A percentile compares a stretch with the other conserved stretches of the same genome.
phyloP scores from a whole-genome alignment of 1,284 basidiomycete species.

The Microbotryum lychnidis-dioicae region DNA sequence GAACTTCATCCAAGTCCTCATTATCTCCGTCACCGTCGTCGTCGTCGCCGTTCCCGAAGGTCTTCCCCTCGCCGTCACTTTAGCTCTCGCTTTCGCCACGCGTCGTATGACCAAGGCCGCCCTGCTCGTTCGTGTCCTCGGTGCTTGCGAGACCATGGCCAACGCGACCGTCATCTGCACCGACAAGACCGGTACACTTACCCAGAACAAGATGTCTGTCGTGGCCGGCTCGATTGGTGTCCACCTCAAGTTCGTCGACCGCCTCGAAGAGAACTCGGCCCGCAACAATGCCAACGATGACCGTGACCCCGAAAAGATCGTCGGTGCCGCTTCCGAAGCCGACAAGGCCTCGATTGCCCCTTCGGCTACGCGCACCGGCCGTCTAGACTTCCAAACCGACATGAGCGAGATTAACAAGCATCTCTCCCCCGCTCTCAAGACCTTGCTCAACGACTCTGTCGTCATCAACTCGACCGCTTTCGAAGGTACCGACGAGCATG shows the following conservation, averaged over 20 bases:
- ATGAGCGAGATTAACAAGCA: constrained; percentile 58
- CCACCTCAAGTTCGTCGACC: constrained; percentile 82
- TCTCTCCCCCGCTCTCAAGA: constrained; percentile 56
- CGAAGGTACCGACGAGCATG: constrained; percentile 64
- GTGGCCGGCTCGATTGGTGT: constrained; percentile 92
- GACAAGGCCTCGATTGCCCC: not conserved
- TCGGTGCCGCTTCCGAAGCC: constrained; percentile 22
- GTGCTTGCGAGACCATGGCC: constrained; percentile 97
- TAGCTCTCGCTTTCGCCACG: constrained; percentile 93
- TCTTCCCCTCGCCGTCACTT: constrained; percentile 87
- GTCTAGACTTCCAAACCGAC: constrained; percentile 75
- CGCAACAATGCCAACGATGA: constrained; percentile 66
- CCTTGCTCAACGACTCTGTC: constrained; percentile 76
- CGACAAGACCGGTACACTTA: constrained; percentile 51
- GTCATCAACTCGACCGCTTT: constrained; percentile 94
- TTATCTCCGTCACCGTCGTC: constrained; percentile 87
- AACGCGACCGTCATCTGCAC: constrained; percentile 75
- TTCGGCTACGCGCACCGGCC: constrained; percentile 24
- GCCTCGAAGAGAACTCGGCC: constrained; percentile 62
- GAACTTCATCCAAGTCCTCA: constrained; percentile 84
- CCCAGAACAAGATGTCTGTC: constrained; percentile 89
- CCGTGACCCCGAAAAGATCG: constrained; percentile 39
- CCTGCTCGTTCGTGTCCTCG: constrained; percentile 85
- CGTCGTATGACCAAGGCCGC: constrained; percentile 94
- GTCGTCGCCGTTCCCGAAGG: constrained; percentile 91